These are phyloP conservation scores for Ganoderma meredithae DNA, from an alignment of 1,284 basidiomycete species.

Conservation along the genomic window DNA sequence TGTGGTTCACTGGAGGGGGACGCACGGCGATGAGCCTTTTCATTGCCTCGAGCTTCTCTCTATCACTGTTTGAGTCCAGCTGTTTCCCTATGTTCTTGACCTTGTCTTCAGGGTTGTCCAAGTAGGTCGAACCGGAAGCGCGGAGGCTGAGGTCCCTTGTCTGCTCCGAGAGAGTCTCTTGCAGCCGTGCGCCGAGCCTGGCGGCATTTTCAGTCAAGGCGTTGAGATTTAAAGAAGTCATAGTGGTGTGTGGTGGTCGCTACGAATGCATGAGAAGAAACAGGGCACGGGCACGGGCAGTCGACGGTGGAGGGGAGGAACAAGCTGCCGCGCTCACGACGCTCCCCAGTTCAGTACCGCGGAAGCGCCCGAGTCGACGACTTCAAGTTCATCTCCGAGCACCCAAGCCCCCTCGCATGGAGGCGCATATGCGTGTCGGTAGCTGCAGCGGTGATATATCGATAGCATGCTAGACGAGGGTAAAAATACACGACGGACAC, in stretches of 20 bases:
- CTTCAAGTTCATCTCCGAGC: neutral
- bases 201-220: conserved; percentile 82
- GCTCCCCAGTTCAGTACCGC: too few species aligned
- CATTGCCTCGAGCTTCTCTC: conserved; percentile 93
- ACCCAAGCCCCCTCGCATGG: neutral
- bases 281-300: neutral
- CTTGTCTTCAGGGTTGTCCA: conserved; percentile 78
- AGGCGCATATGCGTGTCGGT: neutral
- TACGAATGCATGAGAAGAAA: neutral
- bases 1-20: conserved; percentile 28
- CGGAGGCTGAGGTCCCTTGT: conserved; percentile 75
- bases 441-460: conserved; percentile 38
- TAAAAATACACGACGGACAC: conserved; percentile 47
- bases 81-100: conserved; percentile 82
- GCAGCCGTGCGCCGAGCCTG: conserved; percentile 78
- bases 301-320: neutral
- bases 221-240: conserved; percentile 67
- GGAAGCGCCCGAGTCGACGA: neutral
- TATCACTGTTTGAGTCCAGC: conserved; percentile 85
- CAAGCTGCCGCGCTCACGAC: neutral
- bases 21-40: conserved; percentile 90
- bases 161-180: conserved; percentile 80
- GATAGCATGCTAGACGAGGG: conserved; percentile 45
- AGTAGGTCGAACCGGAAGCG: conserved; percentile 61
- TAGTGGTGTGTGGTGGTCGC: conserved; percentile 31